Evolutionary conservation across 2,329 filamentous ascomycete genomes (phyloP), one percentile per base, ranked within the genome.

Genomic region (Beauveria varroae): DNA sequence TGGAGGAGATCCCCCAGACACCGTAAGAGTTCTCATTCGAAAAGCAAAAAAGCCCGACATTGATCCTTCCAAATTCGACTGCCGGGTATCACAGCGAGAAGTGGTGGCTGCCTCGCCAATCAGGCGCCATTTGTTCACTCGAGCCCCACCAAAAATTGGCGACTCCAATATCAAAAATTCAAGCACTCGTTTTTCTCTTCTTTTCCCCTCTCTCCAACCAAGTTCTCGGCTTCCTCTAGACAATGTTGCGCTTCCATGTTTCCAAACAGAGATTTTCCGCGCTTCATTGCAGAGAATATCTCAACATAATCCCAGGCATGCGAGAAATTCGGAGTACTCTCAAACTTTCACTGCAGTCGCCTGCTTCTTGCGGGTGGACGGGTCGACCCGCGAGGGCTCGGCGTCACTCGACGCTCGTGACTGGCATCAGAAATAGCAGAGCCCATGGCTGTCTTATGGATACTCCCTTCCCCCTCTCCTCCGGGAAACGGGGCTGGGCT

Each of bases 401-500:
- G 83, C 88, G 87, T 87, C 86, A 88, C 72, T 70, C 73, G 79
- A 83, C 86, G 88, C 82, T 81, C 88, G 87, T 86, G 89, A 84
- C 81, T 81, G 88, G 88, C 87, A 93, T 91, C 87, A 92, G 88
- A 91, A 90, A 92, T 66, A 81, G 87, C 87, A 89, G 86, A 82
- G 74, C 71, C 74, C 70, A 62, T 30, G 60, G 69, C 66, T 68
- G 65, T 65, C 64, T 64, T 64, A 68, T 70, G 65, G 28, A 64
- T 67, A 66, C 60, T 50, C 47, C 47, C 43, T 44, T 6, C 14
- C 46, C 22, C 20, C 7, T 46, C 62, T 50, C 44, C 50, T 49
- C 61, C 43, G 47, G 57, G 73, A 73, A 71, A 72, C 22, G 41
- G 51, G 1, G 5, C 70, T 70, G 70, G 64, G 69, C 34, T 51